Base-by-base conservation (phyloP, 768 basidiomycete species). In the Mycena haematopus region DNA sequence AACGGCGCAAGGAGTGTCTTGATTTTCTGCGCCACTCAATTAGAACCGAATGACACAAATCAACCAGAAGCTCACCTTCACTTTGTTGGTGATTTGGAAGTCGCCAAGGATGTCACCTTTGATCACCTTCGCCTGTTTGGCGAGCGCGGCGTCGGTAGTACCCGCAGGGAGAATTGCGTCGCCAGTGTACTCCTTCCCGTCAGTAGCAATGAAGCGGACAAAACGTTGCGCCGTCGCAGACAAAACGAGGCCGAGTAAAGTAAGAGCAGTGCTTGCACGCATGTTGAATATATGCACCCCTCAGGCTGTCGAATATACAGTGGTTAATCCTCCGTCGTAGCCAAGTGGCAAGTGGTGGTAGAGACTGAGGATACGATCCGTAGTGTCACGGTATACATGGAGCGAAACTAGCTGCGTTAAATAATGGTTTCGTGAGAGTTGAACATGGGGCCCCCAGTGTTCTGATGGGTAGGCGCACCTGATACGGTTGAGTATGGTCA, bases 121-220 rank as follows among this genome's bases (percentile, higher is more conserved):
- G 56, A 78, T 76, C 17, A 77, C 71, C 19, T 67, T 68, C 5
- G 77, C 77, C 27, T 66, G 62, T 31, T 62, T 76, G 62, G 73
- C 76, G 56, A 74, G 69, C 24, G 77, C 65, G 2, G 77, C 76
- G 62, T 78, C 76, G 5, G 68, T 68, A 17, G 71, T 69, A 15
- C 65, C 66, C 10, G 68, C n/a, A 0, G 74, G 73, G 19, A 78
- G 69, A 35, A 78, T 76, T 17, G 76, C 77, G 60, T 78, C 77
- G n/a, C 77, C 77, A 46, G 73, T 75, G 60, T 78, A 78, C 62
- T 71, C 71, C 46, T 74, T 71, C 52, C 72, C 71, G 58, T 78
- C 76, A 14, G 73, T 74, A 15, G 77, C 73, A 38, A 77, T 72
- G 71, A 78, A 78, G n/a, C 77, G 75, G 61, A 78, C 76, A 54